phyloP scores from a whole-genome alignment of 306 rosid genomes.

The Arachis stenosperma region DNA sequence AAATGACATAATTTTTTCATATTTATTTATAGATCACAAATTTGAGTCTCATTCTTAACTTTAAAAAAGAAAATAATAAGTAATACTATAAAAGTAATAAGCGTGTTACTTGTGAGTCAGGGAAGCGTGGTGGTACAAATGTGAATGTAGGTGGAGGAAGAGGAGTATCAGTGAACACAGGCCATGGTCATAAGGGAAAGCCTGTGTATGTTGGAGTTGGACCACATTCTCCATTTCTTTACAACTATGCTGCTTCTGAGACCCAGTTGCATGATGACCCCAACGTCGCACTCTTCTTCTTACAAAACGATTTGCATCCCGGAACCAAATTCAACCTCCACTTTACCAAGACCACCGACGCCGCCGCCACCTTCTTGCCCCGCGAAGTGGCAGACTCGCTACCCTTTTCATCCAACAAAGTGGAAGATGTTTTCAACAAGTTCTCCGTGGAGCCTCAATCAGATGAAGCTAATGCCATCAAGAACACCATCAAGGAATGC shows the following conservation, averaged over 20 bases:
- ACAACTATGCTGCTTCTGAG: constrained; percentile 42
- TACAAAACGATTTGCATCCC: constrained; percentile 56
- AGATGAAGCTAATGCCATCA: constrained; percentile 48
- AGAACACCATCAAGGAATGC: constrained; percentile 61
- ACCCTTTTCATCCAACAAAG: constrained; percentile 69
- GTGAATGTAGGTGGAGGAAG: constrained; percentile 56
- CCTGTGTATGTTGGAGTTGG: constrained; percentile 55
- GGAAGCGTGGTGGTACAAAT: constrained; percentile 50
- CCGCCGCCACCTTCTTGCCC: constrained; percentile 55
- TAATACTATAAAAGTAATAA: no score
- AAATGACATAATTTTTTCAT: no score
- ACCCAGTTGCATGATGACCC: constrained; percentile 64
- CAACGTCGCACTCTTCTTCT: constrained; percentile 68
- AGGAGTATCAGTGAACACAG: constrained; percentile 62
- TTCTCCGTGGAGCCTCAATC: constrained; percentile 55
- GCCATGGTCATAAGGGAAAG: constrained; percentile 60
- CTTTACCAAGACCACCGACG: constrained; percentile 48
- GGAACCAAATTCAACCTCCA: constrained; percentile 51
- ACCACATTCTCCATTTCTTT: not conserved
- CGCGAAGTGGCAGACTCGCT: constrained; percentile 48
- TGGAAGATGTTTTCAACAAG: constrained; percentile 40
- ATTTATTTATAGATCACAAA: no score
- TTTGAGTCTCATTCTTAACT: no score
- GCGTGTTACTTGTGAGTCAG: not conserved
- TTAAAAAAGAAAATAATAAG: no score